phyloP scores from a whole-genome alignment of 2,329 filamentous ascomycete genomes.

The Penicillium sp. region DNA sequence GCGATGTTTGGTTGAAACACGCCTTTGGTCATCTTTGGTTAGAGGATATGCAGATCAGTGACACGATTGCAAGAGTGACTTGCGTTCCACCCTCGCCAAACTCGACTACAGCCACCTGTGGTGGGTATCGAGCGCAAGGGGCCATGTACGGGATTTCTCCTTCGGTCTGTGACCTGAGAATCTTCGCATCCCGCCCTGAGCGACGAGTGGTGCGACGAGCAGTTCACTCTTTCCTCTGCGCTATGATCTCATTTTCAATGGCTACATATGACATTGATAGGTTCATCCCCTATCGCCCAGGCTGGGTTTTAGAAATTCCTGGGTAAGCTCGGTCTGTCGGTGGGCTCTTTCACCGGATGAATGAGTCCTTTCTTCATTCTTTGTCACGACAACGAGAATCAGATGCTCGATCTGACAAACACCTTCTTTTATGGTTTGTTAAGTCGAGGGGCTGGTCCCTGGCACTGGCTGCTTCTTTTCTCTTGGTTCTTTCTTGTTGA shows the following conservation, averaged over 20 bases:
- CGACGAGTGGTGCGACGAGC: conserved; percentile 6
- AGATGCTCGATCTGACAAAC: conserved; percentile 47
- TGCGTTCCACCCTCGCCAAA: conserved; percentile 9
- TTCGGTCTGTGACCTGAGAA: conserved; percentile 37
- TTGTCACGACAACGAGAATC: conserved; percentile 42
- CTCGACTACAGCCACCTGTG: conserved; percentile 27
- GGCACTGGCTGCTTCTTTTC: conserved; percentile 26
- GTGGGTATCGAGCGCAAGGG: conserved; percentile 22
- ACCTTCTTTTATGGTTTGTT: conserved; percentile 25
- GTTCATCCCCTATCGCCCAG: conserved; percentile 57
- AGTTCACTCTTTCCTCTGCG: background rate
- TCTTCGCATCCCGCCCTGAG: conserved; percentile 7
- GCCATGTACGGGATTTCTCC: conserved; percentile 28
- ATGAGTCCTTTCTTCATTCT: conserved; percentile 14
- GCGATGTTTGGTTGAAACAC: conserved; percentile 33
- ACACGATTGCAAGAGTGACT: background rate
- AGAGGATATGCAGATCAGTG: conserved; percentile 6
- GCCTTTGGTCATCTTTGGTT: conserved; percentile 16
- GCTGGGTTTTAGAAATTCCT: conserved; percentile 43
- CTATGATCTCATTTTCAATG: background rate
- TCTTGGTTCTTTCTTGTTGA: conserved; percentile 15
- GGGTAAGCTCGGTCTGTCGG: conserved; percentile 34
- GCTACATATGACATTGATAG: conserved; percentile 36
- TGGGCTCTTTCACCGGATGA: conserved; percentile 31
- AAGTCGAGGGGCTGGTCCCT: conserved; percentile 42